A percentile compares a stretch with the other conserved stretches of the same genome.
Evolutionary conservation across 2,329 filamentous ascomycete species (phyloP).

Genomic region (Pseudocercospora eumusae): DNA sequence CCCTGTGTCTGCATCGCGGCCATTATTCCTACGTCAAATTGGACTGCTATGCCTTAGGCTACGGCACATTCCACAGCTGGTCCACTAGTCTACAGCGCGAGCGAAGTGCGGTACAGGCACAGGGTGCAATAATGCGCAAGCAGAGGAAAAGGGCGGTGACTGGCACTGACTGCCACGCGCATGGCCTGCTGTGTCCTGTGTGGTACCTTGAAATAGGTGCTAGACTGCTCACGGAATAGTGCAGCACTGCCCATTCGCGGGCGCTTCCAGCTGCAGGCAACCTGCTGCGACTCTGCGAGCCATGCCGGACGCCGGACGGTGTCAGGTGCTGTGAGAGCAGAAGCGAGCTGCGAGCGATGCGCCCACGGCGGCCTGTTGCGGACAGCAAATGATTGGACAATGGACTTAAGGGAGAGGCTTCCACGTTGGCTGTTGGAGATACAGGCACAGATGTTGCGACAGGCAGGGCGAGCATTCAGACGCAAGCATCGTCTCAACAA

Average conservation of each 20-base stretch:
- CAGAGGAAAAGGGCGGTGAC: slow-evolving; percentile 21
- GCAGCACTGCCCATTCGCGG: slow-evolving; percentile 16
- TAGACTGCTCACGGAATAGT: slow-evolving; percentile 14
- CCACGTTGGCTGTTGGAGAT: slow-evolving; percentile 1
- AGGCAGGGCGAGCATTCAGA: background rate
- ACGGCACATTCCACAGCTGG: background rate
- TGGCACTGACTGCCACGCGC: slow-evolving; percentile 22
- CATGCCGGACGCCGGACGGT: slow-evolving; percentile 5
- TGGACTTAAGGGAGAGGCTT: background rate
- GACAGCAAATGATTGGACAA: slow-evolving; percentile 3
- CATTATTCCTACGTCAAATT: background rate
- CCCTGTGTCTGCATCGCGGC: background rate
- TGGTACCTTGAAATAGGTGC: background rate
- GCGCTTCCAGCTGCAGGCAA: slow-evolving; percentile 16
- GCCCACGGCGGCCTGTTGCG: slow-evolving; percentile 1
- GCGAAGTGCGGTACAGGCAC: background rate
- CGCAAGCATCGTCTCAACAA: slow-evolving; percentile 13
- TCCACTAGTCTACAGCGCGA: background rate
- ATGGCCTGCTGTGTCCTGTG: slow-evolving; percentile 11
- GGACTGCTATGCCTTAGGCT: background rate
- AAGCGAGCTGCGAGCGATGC: slow-evolving; percentile 8
- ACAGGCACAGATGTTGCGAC: no score
- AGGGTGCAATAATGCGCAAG: slow-evolving; percentile 9
- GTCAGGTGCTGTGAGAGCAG: slow-evolving; percentile 9
- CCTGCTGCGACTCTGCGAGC: slow-evolving; percentile 4